These are phyloP conservation scores for Elsinoe batatas DNA, from an alignment of 2,329 filamentous ascomycete genomes.

Conservation along the genomic window DNA sequence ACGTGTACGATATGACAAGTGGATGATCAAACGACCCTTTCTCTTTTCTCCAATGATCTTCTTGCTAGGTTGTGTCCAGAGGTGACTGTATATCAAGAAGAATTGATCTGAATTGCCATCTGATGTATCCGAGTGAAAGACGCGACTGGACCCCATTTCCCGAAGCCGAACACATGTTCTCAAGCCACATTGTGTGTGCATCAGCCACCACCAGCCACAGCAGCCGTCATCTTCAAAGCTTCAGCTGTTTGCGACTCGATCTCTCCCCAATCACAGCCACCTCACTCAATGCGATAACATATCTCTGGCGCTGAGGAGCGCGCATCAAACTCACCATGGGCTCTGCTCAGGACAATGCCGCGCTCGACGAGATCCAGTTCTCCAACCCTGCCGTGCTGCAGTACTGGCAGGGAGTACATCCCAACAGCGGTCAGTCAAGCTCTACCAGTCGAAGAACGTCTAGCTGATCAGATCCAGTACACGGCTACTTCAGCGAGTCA, in stretches of 20 bases:
- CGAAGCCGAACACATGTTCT: not conserved
- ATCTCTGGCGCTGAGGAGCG: not conserved
- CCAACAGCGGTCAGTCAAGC: conserved; percentile 13
- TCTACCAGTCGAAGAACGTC: not conserved
- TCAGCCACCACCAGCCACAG: not conserved
- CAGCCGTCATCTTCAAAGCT: not conserved
- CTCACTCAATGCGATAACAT: not conserved
- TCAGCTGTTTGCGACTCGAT: not conserved
- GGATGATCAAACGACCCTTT: no score
- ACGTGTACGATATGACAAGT: no score
- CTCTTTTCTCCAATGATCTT: no score
- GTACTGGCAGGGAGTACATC: conserved; percentile 16
- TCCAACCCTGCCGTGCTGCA: conserved; percentile 12
- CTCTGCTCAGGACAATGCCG: not conserved
- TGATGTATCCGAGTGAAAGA: not conserved
- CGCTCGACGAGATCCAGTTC: conserved; percentile 18
- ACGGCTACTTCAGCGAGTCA: conserved; percentile 53
- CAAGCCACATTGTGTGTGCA: not conserved
- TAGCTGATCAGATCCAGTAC: conserved; percentile 25
- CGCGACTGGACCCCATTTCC: not conserved
- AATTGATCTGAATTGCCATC: not conserved
- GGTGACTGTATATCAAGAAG: not conserved
- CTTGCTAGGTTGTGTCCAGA: not conserved
- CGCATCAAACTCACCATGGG: not conserved
- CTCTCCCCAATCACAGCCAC: not conserved